phyloP scores from a whole-genome alignment of 805 yeast genomes.

The Nematodospora valgi region DNA sequence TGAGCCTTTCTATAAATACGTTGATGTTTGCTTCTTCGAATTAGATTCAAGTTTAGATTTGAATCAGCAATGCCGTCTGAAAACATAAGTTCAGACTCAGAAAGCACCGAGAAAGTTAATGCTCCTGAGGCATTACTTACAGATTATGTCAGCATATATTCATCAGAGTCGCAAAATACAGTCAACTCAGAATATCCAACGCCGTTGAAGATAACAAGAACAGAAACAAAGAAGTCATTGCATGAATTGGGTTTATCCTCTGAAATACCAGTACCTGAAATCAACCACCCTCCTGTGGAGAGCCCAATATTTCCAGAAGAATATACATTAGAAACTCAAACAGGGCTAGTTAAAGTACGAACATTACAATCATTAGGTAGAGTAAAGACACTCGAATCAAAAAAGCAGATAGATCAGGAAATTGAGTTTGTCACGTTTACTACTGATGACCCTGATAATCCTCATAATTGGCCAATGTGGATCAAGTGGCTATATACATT shows the following conservation, averaged over 20 bases:
- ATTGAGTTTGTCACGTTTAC: slow-evolving; percentile 82
- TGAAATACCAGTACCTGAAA: slow-evolving; percentile 52
- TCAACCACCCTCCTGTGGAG: slow-evolving; percentile 42
- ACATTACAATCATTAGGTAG: slow-evolving; percentile 71
- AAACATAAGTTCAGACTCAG: slow-evolving; percentile 9
- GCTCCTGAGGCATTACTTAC: slow-evolving; percentile 6
- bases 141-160: slow-evolving; percentile 5
- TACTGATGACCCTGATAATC: slow-evolving; percentile 81
- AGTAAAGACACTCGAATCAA: slow-evolving; percentile 16
- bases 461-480: slow-evolving; percentile 72
- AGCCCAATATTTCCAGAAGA: slow-evolving; percentile 89
- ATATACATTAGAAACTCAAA: slow-evolving; percentile 80
- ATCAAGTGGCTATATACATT: slow-evolving; percentile 66
- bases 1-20: no score
- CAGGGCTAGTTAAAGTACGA: slow-evolving; percentile 81
- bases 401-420: slow-evolving; percentile 49
- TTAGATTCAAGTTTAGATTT: no score
- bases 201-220: slow-evolving; percentile 26
- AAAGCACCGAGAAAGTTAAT: slow-evolving; percentile 3
- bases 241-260: slow-evolving; percentile 58
- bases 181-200: slow-evolving; percentile 1
- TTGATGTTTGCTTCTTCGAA: no score
- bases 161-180: slow-evolving; percentile 5
- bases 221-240: slow-evolving; percentile 74
- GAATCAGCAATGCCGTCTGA: no score